Base-by-base conservation (phyloP, 2,329 filamentous ascomycete genomes). In the Fusarium poae region DNA sequence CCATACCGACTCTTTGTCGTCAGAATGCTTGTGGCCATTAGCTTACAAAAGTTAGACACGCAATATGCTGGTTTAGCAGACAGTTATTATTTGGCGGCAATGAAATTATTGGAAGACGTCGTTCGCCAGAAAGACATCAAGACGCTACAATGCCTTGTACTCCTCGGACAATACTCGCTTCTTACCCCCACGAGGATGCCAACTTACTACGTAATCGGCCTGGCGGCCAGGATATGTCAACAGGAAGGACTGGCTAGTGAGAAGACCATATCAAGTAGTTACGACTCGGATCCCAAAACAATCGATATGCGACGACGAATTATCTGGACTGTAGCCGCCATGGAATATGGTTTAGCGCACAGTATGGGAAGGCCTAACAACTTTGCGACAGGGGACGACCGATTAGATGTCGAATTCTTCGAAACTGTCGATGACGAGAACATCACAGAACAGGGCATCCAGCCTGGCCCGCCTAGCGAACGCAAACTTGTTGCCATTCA, bases 61-160 rank as follows among this genome's bases (percentile, higher is more conserved):
- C 90, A 92, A 69, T 98, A 96, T 78, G 94, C 94, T n/a, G 94
- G 94, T 25, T 83, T 98, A 29, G 95, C 96, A 30, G 95, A 98
- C 79, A 94, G 93, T 76, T 98, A 97, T 80, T 98, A 97, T 75
- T 85, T 97, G 23, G 92, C 94, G 25, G 95, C 95, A 7, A 89
- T 98, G 81, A 89, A 91, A 65, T 90, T 90, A 73, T 89, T 98
- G 65, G 92, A 97, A 77, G 88, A 89, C 4, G 90, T 97, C 13
- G 86, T 98, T 56, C 89, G 90, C 54, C 89, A 91, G n/a, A 97
- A 97, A 84, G 93, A 98, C 77, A 80, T 97, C 30, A 92, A 91
- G 74, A 97, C 96, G 0, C 82, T 98, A 18, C 96, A 98, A 79
- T 97, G 95, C 72, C 89, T 97, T 56, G 87, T 91, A 5, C 82